phyloP scores from a whole-genome alignment of 768 basidiomycete genomes.

The Clavaria fumosa region DNA sequence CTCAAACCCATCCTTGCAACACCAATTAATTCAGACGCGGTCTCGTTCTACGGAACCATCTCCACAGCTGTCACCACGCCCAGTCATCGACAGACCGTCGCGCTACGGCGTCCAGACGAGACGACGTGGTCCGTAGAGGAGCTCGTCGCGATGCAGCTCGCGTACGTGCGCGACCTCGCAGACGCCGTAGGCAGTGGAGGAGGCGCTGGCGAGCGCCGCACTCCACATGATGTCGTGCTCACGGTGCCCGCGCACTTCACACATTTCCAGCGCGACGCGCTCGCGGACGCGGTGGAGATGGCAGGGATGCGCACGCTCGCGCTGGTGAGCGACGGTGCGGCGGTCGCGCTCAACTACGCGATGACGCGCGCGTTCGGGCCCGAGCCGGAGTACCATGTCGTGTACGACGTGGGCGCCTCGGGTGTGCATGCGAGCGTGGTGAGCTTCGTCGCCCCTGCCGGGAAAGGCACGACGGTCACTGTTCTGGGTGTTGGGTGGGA shows the following conservation, averaged over 20 bases:
- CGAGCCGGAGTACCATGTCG: constrained; percentile 66
- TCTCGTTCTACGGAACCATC: constrained; percentile 43
- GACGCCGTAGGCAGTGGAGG: no score
- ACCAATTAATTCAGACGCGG: constrained; percentile 40
- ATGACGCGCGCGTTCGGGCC: constrained; percentile 91
- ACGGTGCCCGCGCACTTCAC: constrained; percentile 86
- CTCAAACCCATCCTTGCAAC: constrained; percentile 74
- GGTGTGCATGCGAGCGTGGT: constrained; percentile 67
- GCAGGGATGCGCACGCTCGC: constrained; percentile 74
- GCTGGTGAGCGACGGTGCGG: constrained; percentile 84
- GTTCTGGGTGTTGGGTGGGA: constrained; percentile 78
- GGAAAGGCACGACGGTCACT: constrained; percentile 53
- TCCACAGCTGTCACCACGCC: constrained; percentile 36
- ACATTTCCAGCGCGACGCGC: constrained; percentile 81
- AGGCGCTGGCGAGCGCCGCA: constrained; percentile 67
- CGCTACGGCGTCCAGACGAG: constrained; percentile 42
- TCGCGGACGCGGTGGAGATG: constrained; percentile 85
- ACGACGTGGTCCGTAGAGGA: constrained; percentile 77
- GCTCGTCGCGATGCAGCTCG: constrained; percentile 85
- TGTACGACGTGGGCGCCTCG: constrained; percentile 90
- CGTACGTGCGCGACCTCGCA: constrained; percentile 81
- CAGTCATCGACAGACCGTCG: constrained; percentile 45
- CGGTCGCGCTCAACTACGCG: constrained; percentile 95
- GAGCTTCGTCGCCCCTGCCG: constrained; percentile 45
- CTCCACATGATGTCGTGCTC: constrained; percentile 71